Percentiles rank a stretch among this genome's conserved stretches.
Conservation (phyloP, 2,329 filamentous ascomycete genomes). For the Paracoccidioides brasiliensis region DNA sequence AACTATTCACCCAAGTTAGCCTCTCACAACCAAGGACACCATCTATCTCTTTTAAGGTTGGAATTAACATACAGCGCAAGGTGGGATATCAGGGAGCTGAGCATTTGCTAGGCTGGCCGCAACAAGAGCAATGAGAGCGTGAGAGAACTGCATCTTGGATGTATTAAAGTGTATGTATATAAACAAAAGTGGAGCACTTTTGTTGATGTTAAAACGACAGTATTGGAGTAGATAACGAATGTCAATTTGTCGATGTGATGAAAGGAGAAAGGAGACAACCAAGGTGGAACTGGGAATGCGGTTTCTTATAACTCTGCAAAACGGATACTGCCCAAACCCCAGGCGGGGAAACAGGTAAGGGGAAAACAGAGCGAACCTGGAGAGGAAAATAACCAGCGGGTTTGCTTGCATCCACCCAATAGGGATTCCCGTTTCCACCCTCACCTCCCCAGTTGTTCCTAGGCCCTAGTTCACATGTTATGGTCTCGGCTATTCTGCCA, state of each 20-base stretch:
- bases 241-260: slow-evolving; percentile 2
- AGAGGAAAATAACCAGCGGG: neutral
- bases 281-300: neutral
- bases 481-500: neutral
- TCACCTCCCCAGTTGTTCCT: neutral
- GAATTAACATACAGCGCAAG: slow-evolving; percentile 31
- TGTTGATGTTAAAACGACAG: slow-evolving; percentile 5
- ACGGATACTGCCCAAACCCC: neutral
- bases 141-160: slow-evolving; percentile 24
- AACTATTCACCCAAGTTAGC: slow-evolving; percentile 23
- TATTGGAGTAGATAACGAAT: slow-evolving; percentile 9
- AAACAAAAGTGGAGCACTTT: slow-evolving; percentile 4
- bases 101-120: slow-evolving; percentile 34
- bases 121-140: slow-evolving; percentile 25
- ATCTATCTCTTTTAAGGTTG: neutral
- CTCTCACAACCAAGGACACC: neutral
- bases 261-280: neutral
- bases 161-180: slow-evolving; percentile 1
- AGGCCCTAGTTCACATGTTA: neutral
- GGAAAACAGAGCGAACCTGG: neutral
- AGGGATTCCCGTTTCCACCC: neutral
- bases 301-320: neutral
- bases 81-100: slow-evolving; percentile 34
- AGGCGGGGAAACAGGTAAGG: neutral
- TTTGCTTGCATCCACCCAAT: neutral